phyloP scores from a whole-genome alignment of 2,329 filamentous ascomycete genomes.

The Epichloe aotearoae region DNA sequence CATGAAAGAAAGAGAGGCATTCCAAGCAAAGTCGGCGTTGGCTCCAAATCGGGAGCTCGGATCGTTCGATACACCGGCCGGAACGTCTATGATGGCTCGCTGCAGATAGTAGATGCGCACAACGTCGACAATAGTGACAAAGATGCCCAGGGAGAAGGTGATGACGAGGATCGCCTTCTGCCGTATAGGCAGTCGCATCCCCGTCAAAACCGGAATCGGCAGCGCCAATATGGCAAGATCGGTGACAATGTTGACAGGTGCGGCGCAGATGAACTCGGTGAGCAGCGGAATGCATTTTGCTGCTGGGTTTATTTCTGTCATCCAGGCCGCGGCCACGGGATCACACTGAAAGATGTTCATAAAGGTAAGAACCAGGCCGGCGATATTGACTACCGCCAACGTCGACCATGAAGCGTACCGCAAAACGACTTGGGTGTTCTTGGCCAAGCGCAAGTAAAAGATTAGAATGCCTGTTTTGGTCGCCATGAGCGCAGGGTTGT shows the following conservation, averaged over 20 bases:
- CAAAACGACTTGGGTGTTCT: conserved; percentile 62
- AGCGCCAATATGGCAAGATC: conserved; percentile 79
- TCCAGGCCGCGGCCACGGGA: conserved; percentile 60
- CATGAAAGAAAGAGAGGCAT: conserved; percentile 76
- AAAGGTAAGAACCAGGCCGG: conserved; percentile 67
- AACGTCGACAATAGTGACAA: conserved; percentile 79
- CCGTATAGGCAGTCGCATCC: conserved; percentile 69
- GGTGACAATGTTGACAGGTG: conserved; percentile 84
- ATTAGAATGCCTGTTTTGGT: conserved; percentile 87
- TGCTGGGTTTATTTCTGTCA: conserved; percentile 19
- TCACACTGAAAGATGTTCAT: conserved; percentile 79
- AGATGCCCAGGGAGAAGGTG: conserved; percentile 77
- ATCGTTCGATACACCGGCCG: conserved; percentile 23
- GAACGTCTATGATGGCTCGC: conserved; percentile 42
- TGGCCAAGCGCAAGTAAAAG: conserved; percentile 76
- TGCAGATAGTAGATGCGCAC: conserved; percentile 84
- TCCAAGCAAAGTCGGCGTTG: conserved; percentile 48
- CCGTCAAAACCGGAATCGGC: conserved; percentile 76
- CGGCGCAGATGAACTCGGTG: conserved; percentile 57
- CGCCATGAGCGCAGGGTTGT: conserved; percentile 81
- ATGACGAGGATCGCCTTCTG: conserved; percentile 81
- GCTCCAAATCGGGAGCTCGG: conserved; percentile 35
- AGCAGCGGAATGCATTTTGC: conserved; percentile 41
- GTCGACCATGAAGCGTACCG: conserved; percentile 72
- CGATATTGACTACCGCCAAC: conserved; percentile 63